A percentile compares a stretch with the other conserved stretches of the same genome.
phyloP scores from a whole-genome alignment of 148 eudicot genomes.

The Rhododendron griersonianum region DNA sequence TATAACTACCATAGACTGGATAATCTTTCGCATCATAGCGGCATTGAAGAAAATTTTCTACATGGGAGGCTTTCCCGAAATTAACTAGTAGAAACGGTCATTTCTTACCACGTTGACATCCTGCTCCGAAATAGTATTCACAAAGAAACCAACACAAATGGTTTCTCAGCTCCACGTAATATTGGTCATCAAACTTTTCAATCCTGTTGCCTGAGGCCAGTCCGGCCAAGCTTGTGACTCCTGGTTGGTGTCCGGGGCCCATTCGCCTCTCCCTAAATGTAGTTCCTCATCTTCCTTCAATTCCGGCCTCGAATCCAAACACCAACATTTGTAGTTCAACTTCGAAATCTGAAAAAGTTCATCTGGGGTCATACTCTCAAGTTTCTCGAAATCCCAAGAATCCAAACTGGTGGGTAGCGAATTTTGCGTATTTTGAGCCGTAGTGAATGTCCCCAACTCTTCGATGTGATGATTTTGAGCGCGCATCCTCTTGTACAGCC shows the following conservation, averaged over 20 bases:
- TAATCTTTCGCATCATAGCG: neutral
- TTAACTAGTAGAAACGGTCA: neutral
- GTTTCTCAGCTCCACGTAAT: neutral
- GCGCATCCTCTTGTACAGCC: conserved; percentile 69
- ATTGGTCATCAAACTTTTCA: conserved; percentile 2
- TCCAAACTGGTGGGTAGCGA: conserved; percentile 22
- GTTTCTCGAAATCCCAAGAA: conserved; percentile 33
- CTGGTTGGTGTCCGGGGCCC: neutral
- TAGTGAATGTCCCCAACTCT: neutral
- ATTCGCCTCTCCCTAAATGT: neutral
- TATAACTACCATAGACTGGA: neutral
- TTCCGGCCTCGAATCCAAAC: conserved; percentile 43
- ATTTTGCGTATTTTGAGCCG: conserved; percentile 13
- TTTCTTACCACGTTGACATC: neutral
- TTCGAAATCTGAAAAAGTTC: conserved; percentile 58
- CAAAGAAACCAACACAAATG: neutral
- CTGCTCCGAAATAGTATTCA: neutral
- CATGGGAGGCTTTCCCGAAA: neutral
- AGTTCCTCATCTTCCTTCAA: neutral
- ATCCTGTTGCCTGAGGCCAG: neutral
- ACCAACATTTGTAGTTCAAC: conserved; percentile 67
- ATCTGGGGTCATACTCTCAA: conserved; percentile 59
- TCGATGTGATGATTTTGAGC: conserved; percentile 41
- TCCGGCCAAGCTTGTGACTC: neutral
- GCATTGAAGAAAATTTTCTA: neutral